A percentile compares a stretch with the other conserved stretches of the same genome.
Evolutionary conservation across 768 basidiomycete species (phyloP).

Genomic region (Naganishia friedmannii): DNA sequence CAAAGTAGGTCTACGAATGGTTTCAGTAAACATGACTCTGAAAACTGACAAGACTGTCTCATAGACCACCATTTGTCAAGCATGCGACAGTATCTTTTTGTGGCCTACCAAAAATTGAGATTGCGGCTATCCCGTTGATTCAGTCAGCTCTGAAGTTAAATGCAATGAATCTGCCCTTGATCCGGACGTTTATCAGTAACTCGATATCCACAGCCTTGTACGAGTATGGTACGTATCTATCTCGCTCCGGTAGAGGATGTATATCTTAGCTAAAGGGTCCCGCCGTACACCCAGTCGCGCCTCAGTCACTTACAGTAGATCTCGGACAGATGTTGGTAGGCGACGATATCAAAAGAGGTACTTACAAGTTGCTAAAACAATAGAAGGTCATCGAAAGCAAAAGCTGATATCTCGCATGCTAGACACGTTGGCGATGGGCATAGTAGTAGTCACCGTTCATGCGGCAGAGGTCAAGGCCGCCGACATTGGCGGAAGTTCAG

Average conservation of each 20-base stretch:
- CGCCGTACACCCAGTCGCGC: slow-evolving; percentile 5
- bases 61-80: slow-evolving; percentile 27
- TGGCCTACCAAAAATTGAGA: slow-evolving; percentile 27
- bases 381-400: not conserved
- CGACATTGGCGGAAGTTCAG: slow-evolving; percentile 22
- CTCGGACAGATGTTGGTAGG: slow-evolving; percentile 30
- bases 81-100: slow-evolving; percentile 24
- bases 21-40: not conserved
- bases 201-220: slow-evolving; percentile 24
- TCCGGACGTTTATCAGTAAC: slow-evolving; percentile 29
- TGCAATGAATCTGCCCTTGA: slow-evolving; percentile 27
- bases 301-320: slow-evolving; percentile 27
- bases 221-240: slow-evolving; percentile 26
- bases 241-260: not conserved
- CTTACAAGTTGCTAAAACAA: not conserved
- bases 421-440: slow-evolving; percentile 26
- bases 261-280: not conserved
- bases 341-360: slow-evolving; percentile 31
- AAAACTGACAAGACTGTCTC: not conserved
- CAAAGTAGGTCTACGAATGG: slow-evolving; percentile 7
- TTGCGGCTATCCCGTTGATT: slow-evolving; percentile 27
- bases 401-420: not conserved
- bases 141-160: slow-evolving; percentile 13
- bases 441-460: slow-evolving; percentile 26
- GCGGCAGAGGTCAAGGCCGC: slow-evolving; percentile 22